Base-by-base conservation (phyloP, 1,284 basidiomycete genomes). In the Golubevia sp. region DNA sequence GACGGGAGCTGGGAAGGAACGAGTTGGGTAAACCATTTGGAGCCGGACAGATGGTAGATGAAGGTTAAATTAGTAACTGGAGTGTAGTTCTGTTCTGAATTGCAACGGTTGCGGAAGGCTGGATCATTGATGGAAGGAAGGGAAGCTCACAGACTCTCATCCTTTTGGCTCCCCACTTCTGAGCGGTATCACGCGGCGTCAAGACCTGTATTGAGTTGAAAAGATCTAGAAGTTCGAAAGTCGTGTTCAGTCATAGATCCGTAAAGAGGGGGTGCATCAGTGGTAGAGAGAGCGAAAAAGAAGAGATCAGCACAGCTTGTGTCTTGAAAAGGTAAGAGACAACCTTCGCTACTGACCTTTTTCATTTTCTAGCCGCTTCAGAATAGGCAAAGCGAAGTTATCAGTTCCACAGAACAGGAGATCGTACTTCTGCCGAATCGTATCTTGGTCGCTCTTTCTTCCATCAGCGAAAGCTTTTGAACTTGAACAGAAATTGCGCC, bases 161-260 rank as follows among this genome's bases (percentile, higher is more conserved):
- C 6, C 73, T 67, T 20, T 34, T 56, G 1, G 67, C 74, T 6
- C 77, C 77, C 77, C 76, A 80, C 49, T 50, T 30, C 26, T 77
- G 74, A 21, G 11, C 26, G 13, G 24, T 21, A 15, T 49, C 89
- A 0, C 89, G 88, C 57, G 89, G 87, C 0, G 90, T 91, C 5
- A 87, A 88, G 24, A 91, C 86, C 2, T 83, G 75, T 3, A 91
- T 82, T 6, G 86, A 79, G 2, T 23, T 26, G 24, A n/a, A 38
- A 27, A 58, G 48, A 20, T 55, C 72, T 52, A 55, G 61, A 59
- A 55, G 60, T 58, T 23, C 20, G 48, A 49, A 18, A 49, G 18
- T 49, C 48, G 20, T 23, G 18, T 49, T 18, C 48, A 49, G 48
- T 23, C 20, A 49, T 1, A 18, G 18, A 23, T 49, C 20, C 20